Percentiles rank a stretch among this genome's conserved stretches.
phyloP scores from a whole-genome alignment of 2,329 filamentous ascomycete genomes.

The Beauveria medogensis region DNA sequence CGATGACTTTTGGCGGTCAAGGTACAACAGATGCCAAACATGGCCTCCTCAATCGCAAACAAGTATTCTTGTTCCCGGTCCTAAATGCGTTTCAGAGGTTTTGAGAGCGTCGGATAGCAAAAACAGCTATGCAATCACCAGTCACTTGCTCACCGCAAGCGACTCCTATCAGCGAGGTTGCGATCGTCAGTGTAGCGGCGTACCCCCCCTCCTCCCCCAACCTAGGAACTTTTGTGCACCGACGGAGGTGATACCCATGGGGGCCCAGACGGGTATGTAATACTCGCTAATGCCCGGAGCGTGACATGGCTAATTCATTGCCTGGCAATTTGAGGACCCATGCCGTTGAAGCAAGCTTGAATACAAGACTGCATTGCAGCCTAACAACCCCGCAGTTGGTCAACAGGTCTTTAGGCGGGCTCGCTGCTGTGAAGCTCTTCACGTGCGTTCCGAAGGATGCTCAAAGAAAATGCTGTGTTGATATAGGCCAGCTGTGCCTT shows the following conservation, averaged over 20 bases:
- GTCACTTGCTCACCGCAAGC: neutral
- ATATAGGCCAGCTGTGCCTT: neutral
- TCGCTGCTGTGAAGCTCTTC: neutral
- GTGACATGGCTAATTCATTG: neutral
- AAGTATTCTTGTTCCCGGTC: neutral
- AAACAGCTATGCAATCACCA: neutral
- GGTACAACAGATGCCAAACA: neutral
- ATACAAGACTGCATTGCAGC: slow-evolving; percentile 9
- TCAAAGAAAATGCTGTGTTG: neutral
- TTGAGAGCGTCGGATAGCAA: neutral
- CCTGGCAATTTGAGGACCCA: neutral
- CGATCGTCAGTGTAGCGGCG: neutral
- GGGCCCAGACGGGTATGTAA: neutral
- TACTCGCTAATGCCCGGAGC: neutral
- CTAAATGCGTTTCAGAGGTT: neutral
- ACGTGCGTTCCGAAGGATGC: neutral
- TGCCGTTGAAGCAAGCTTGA: neutral
- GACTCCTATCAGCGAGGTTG: neutral
- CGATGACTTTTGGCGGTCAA: neutral
- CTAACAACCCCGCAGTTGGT: slow-evolving; percentile 1
- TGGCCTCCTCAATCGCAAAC: neutral
- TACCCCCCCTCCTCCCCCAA: neutral
- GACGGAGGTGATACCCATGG: neutral
- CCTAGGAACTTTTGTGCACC: slow-evolving; percentile 8
- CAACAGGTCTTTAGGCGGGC: neutral